Conservation (phyloP, 306 rosid genomes). For the Coriaria nepalensis region DNA sequence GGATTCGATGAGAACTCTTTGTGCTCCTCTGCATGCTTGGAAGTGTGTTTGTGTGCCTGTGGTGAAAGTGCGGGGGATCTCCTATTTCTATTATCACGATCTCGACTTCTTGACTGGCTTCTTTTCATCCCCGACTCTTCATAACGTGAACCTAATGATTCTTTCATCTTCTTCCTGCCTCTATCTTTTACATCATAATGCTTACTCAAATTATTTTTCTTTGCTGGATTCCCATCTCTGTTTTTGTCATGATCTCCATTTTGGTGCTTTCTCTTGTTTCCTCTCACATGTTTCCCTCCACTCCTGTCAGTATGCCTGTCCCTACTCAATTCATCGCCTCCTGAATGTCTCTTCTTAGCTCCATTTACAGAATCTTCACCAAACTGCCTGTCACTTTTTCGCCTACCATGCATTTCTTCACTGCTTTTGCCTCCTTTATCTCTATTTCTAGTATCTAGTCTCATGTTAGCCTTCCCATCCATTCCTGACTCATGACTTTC, state of each 20-base stretch:
- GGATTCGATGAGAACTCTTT: conserved; percentile 29
- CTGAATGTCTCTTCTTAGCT: conserved; percentile 37
- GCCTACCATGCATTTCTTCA: conserved; percentile 13
- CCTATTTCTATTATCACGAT: conserved; percentile 34
- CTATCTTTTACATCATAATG: conserved; percentile 21
- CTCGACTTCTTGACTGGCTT: conserved; percentile 57
- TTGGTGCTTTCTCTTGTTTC: conserved; percentile 36
- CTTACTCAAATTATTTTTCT: conserved; percentile 38
- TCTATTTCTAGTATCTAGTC: conserved; percentile 4
- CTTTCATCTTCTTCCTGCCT: conserved; percentile 38
- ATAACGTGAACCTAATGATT: conserved; percentile 25
- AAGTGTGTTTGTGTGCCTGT: conserved; percentile 26
- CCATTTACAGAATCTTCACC: conserved; percentile 25
- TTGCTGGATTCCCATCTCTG: conserved; percentile 21
- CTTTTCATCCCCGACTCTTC: conserved; percentile 47
- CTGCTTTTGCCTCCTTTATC: conserved; percentile 13
- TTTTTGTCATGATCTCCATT: conserved; percentile 35
- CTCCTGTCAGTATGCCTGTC: conserved; percentile 29
- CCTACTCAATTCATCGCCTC: conserved; percentile 25
- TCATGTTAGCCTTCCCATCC: conserved; percentile 21
- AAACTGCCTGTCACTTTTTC: conserved; percentile 10
- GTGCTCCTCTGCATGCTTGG: conserved; percentile 22
- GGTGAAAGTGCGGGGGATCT: conserved; percentile 43
- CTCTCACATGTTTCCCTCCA: conserved; percentile 42
- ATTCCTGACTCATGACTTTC: conserved; percentile 17